phyloP scores from a whole-genome alignment of 2,329 filamentous ascomycete species.

The Metarhizium humberi region DNA sequence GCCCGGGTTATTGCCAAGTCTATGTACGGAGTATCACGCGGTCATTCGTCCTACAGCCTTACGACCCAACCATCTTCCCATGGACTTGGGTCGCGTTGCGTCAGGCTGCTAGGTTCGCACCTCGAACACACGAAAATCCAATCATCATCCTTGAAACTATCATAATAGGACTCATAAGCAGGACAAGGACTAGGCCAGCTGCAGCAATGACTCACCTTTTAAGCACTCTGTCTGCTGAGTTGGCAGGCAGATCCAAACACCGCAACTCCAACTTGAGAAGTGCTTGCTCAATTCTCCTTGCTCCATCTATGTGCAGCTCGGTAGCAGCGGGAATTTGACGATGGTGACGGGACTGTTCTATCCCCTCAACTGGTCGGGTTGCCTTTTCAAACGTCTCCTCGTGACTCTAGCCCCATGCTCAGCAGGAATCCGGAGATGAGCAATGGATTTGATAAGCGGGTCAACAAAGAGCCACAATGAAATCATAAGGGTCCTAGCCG shows the following conservation, averaged over 20 bases:
- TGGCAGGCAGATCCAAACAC: neutral
- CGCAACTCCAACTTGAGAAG: neutral
- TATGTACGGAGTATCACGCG: neutral
- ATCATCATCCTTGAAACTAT: neutral
- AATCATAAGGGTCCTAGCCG: conserved; percentile 7
- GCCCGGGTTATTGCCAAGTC: neutral
- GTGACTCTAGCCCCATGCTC: neutral
- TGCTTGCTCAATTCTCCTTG: neutral
- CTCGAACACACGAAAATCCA: neutral
- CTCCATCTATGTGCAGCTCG: neutral
- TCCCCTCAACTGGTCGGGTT: neutral
- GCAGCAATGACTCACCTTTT: neutral
- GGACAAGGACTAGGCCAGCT: neutral
- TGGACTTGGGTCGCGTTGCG: neutral
- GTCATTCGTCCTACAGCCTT: conserved; percentile 6
- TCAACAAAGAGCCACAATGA: conserved; percentile 2
- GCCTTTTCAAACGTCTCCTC: neutral
- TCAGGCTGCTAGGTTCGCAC: too few species aligned
- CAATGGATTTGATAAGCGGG: conserved; percentile 3
- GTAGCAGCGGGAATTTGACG: neutral
- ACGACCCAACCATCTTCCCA: neutral
- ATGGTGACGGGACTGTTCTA: neutral
- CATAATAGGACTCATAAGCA: neutral
- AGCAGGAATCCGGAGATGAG: conserved; percentile 5
- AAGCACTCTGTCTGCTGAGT: neutral